Percentiles rank a stretch among this genome's conserved stretches.
These are phyloP conservation scores for Globisporangium paddicum DNA, from an alignment of 352 stramenopile genomes.

Conservation along the genomic window DNA sequence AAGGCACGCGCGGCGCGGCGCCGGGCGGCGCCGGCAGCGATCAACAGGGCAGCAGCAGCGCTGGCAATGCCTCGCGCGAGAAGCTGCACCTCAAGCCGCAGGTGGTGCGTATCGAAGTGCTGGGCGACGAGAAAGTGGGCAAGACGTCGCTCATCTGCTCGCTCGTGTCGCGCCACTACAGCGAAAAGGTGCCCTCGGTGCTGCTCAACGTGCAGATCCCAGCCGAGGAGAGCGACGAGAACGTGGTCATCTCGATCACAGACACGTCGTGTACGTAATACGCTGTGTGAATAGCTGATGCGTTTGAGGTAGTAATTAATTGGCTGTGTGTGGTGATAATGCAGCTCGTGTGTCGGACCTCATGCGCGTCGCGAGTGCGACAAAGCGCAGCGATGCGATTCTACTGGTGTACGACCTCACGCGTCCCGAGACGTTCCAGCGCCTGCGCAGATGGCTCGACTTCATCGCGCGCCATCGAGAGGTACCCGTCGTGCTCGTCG, in stretches of 20 bases:
- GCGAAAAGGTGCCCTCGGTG: slow-evolving; percentile 81
- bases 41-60: neutral
- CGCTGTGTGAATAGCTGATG: neutral
- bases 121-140: slow-evolving; percentile 88
- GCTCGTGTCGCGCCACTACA: slow-evolving; percentile 86
- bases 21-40: neutral
- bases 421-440: slow-evolving; percentile 81
- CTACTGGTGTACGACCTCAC: slow-evolving; percentile 85
- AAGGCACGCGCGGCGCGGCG: slow-evolving; percentile 13
- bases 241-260: slow-evolving; percentile 88
- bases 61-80: slow-evolving; percentile 18
- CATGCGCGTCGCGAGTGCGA: slow-evolving; percentile 79
- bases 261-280: slow-evolving; percentile 72
- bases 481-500: slow-evolving; percentile 84
- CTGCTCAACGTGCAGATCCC: slow-evolving; percentile 88
- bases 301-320: neutral
- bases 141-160: slow-evolving; percentile 91
- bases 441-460: slow-evolving; percentile 77
- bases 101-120: slow-evolving; percentile 83
- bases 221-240: slow-evolving; percentile 85
- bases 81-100: slow-evolving; percentile 70
- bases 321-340: neutral
- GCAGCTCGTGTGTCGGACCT: slow-evolving; percentile 72
- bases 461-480: slow-evolving; percentile 86
- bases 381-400: slow-evolving; percentile 83